Base-by-base conservation (phyloP, 768 basidiomycete genomes). In the Mycena maculata region DNA sequence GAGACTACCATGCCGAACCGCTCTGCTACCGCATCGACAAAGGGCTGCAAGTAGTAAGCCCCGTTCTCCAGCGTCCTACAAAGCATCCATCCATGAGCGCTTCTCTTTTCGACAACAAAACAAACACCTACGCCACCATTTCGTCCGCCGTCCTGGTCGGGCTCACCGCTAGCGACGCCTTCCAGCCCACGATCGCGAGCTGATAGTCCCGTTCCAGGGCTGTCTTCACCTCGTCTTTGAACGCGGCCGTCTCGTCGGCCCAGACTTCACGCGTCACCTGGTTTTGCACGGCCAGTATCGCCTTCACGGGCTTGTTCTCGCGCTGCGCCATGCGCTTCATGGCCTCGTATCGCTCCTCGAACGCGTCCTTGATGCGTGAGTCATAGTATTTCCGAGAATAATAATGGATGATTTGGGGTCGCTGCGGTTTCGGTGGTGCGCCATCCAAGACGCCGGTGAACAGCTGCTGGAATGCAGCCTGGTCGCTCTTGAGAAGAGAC, bases 1-100 rank as follows among this genome's bases (percentile, higher is more conserved):
- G 61, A 36, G 4, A n/a, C 61, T 12, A 30, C 33, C 61, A 63
- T 63, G 23, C 61, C 61, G 22, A 45, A 63, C 0, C 61, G 52
- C 11, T 63, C 23, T 3, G 30, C 4, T 6, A 55, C 47, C 2
- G 31, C 36, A 33, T 63, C 52, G 13, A 47, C 50, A 13, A 47
- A 63, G 0, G 61, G 61, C 44, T 55, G 42, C 16, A 63, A 27
- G 41, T 55, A 63, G n/a, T 20, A 31, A 0, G 44, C 61, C 0
- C 31, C 53, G 53, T 45, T 63, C 7, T 15, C 45, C 5, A 63
- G 27, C 0, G 53, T n/a, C 18, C 61, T 63, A n/a, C 42, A n/a
- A 48, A 16, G 8, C 2, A 5, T 13, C 28, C 27, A 48, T 23
- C 6, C 47, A n/a, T 28, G 36, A n/a, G n/a, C n/a, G n/a, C n/a